phyloP scores from a whole-genome alignment of 2,329 filamentous ascomycete genomes.

The Botrytis sinoallii region DNA sequence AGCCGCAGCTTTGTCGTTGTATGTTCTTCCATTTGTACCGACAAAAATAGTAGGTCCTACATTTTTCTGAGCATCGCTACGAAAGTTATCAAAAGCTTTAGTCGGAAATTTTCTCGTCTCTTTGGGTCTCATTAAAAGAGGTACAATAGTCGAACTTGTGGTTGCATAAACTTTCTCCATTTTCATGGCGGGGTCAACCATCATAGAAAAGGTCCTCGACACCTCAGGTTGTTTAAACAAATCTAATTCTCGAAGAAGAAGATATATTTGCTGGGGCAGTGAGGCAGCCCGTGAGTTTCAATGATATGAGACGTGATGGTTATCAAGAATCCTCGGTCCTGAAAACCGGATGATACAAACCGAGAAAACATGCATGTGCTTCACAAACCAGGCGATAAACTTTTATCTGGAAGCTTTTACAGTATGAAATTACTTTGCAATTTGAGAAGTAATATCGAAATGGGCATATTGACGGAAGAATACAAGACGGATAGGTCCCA shows the following conservation, averaged over 20 bases:
- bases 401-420: neutral
- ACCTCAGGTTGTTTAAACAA: neutral
- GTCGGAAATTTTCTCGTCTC: slow-evolving; percentile 23
- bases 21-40: slow-evolving; percentile 41
- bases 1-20: slow-evolving; percentile 61
- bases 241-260: neutral
- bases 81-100: slow-evolving; percentile 34
- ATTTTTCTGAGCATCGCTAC: slow-evolving; percentile 25
- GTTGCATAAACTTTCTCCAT: slow-evolving; percentile 26
- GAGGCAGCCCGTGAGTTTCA: neutral
- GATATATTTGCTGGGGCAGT: neutral
- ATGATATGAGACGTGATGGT: neutral
- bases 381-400: neutral
- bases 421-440: neutral
- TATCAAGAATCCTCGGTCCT: neutral
- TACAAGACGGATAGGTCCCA: neutral
- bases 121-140: slow-evolving; percentile 29
- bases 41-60: slow-evolving; percentile 23
- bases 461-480: neutral
- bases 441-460: neutral
- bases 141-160: slow-evolving; percentile 31
- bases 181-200: slow-evolving; percentile 21
- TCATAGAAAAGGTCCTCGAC: neutral
- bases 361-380: neutral
- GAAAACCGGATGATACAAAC: neutral